Evolutionary conservation across 2,329 filamentous ascomycete genomes (phyloP), one percentile per base, ranked within the genome.

Genomic region (Clonostachys byssicola): DNA sequence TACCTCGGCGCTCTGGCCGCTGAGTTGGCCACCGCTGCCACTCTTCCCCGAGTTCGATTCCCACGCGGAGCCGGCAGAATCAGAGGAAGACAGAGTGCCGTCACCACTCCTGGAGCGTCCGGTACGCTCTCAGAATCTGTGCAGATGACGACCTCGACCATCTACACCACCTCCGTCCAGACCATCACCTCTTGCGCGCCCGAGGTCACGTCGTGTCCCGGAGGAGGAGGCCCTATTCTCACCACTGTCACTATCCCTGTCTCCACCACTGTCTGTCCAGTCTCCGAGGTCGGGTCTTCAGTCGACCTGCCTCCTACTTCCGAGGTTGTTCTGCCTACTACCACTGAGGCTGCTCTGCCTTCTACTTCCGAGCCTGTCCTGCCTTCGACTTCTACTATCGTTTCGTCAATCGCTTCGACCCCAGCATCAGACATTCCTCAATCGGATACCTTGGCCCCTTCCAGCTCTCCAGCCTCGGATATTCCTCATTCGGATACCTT

Each of bases 141-240:
- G 9, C 23, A 30, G 23, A 58, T 39, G 46, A 48, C 46, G 12
- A 57, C 54, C 23, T 56, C 54, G 17, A 56, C 56, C 38, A 47
- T 58, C 47, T 58, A 53, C 47, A 54, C 53, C 33, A 56, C 53
- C 43, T 51, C 50, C 45, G 48, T 48, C 42, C 49, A 56, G 46
- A 59, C 57, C 23, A 49, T 54, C 49, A 60, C 56, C 17, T 46
- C 44, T 6, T 53, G 45, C 42, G 38, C 42, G 30, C 34, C 48
- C 35, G 47, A 49, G 6, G 43, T 45, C 7, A 38, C 45, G 40
- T 43, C 47, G 43, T 58, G 54, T 46, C 47, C 53, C 35, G 49
- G 49, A 17, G 23, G 23, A 30, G 61, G 58, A 54, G 50, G 45
- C 14, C 42, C 51, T 41, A 47, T 35, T 13, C 46, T 48, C 38